Evolutionary conservation across 164 flowering plant species (phyloP).

Genomic region (Stephania japonica): DNA sequence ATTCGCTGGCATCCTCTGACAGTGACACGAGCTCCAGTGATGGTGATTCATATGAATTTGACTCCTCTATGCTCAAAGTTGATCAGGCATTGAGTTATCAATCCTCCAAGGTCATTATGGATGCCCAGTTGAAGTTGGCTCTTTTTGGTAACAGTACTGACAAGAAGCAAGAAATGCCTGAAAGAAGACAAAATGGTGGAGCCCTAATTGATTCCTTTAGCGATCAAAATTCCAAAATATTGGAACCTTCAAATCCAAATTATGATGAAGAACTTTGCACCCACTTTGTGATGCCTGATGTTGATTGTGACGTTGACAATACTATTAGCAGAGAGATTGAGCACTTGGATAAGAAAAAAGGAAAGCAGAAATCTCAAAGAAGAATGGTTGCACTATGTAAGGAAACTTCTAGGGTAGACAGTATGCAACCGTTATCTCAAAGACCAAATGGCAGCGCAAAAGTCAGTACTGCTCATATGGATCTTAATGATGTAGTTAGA

Average conservation of each 20-base stretch:
- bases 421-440: conserved; percentile 14
- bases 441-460: conserved; percentile 28
- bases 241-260: conserved; percentile 12
- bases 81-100: conserved; percentile 25
- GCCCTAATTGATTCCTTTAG: conserved; percentile 5
- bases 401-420: conserved; percentile 19
- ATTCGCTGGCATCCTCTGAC: conserved; percentile 72
- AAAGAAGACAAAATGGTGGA: conserved; percentile 23
- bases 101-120: conserved; percentile 15
- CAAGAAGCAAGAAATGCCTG: conserved; percentile 13
- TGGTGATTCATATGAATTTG: conserved; percentile 34
- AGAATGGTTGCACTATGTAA: conserved; percentile 43
- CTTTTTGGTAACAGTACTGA: conserved; percentile 13
- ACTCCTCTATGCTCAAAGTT: conserved; percentile 21
- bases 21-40: conserved; percentile 69
- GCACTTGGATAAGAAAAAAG: conserved; percentile 30
- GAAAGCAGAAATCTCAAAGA: conserved; percentile 36
- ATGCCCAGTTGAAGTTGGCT: conserved; percentile 13
- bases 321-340: conserved; percentile 21
- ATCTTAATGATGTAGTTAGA: conserved; percentile 4
- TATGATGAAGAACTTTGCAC: conserved; percentile 12
- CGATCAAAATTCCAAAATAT: conserved; percentile 18
- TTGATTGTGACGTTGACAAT: conserved; percentile 19
- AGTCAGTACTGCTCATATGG: conserved; percentile 12
- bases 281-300: conserved; percentile 15